These are phyloP conservation scores for Leucocoprinus gongylophorus DNA, from an alignment of 1,284 basidiomycete species.

Conservation along the genomic window DNA sequence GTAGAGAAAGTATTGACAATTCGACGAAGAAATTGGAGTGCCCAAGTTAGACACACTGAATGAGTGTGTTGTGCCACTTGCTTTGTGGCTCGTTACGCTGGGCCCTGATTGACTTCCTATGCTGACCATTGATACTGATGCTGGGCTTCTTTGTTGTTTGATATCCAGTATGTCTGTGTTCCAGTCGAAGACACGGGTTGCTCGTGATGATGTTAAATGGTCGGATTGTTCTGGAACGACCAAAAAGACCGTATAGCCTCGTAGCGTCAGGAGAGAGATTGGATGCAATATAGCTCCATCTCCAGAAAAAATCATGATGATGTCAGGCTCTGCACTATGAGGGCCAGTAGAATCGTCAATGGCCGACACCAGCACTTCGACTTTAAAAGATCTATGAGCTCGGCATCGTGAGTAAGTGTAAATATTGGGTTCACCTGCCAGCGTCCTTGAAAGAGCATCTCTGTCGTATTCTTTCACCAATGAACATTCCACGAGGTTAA, in stretches of 20 bases:
- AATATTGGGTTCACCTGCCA: constrained; percentile 1
- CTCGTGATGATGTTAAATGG: too few relatives aligned
- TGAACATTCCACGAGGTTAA: constrained; percentile 8
- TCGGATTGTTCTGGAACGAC: constrained; percentile 5
- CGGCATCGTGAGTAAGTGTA: too few relatives aligned
- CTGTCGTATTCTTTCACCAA: not conserved
- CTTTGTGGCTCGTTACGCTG: not conserved
- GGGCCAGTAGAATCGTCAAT: constrained; percentile 2
- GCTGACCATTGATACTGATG: not conserved
- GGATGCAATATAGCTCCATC: constrained; percentile 6
- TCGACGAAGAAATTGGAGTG: not conserved
- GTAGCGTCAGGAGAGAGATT: constrained; percentile 4
- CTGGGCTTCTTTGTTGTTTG: not conserved
- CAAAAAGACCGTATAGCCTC: constrained; percentile 12
- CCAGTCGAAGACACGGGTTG: too few relatives aligned
- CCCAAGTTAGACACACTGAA: not conserved
- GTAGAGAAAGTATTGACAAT: not conserved
- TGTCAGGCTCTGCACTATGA: not conserved
- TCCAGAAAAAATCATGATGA: constrained; percentile 9
- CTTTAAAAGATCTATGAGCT: too few relatives aligned
- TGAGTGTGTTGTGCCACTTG: not conserved
- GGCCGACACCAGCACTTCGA: constrained; percentile 6
- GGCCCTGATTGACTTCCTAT: not conserved
- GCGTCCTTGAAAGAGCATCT: constrained; percentile 2
- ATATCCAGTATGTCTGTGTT: not conserved